phyloP scores from a whole-genome alignment of 257 asterid genomes.

The Solanum pinnatisectum region DNA sequence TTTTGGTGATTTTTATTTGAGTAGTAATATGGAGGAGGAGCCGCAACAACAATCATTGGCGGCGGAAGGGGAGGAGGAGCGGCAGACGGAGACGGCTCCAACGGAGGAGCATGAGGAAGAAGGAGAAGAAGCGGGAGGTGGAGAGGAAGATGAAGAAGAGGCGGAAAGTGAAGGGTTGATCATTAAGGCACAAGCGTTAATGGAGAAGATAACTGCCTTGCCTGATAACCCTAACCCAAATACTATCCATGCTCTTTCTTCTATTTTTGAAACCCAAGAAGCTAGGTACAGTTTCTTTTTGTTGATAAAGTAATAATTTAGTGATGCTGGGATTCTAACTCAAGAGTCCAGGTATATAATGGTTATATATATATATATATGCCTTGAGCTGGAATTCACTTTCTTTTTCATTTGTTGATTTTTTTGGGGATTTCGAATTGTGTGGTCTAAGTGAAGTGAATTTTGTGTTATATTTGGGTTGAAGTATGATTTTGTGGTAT shows the following conservation, averaged over 20 bases:
- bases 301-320: neutral
- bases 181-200: constrained; percentile 57
- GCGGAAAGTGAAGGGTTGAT: constrained; percentile 53
- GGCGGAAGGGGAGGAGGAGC: neutral
- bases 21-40: neutral
- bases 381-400: neutral
- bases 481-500: neutral
- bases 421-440: neutral
- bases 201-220: constrained; percentile 66
- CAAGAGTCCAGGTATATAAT: neutral
- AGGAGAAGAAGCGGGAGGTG: neutral
- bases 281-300: constrained; percentile 41
- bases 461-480: neutral
- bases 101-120: neutral
- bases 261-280: constrained; percentile 76
- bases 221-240: constrained; percentile 80
- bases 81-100: neutral
- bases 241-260: constrained; percentile 74
- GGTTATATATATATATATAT: neutral
- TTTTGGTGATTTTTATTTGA: neutral
- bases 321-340: neutral
- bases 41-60: constrained; percentile 1
- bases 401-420: neutral
- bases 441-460: constrained; percentile 13
- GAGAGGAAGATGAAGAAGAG: constrained; percentile 35